A percentile compares a stretch with the other conserved stretches of the same genome.
These are phyloP conservation scores for Aspergillus indologenus DNA, from an alignment of 495 filamentous ascomycete genomes.

Conservation along the genomic window DNA sequence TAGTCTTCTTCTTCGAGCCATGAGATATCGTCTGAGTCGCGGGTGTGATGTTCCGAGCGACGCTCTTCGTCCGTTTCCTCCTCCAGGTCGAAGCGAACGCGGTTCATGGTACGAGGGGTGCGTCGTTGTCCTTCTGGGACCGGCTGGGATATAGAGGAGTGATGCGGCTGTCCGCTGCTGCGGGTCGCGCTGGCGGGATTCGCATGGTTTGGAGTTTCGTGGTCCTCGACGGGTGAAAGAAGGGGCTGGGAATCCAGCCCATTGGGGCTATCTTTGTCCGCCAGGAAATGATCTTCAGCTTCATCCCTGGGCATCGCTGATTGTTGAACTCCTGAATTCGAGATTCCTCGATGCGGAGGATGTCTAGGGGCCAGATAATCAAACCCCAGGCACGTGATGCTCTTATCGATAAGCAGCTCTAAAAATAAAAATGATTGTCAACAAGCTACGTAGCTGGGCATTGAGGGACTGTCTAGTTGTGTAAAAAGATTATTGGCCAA, in stretches of 20 bases:
- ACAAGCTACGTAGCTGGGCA: slow-evolving; percentile 1
- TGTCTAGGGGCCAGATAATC: slow-evolving; percentile 22
- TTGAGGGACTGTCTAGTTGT: too few species aligned
- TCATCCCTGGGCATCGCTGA: slow-evolving; percentile 48
- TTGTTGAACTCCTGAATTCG: slow-evolving; percentile 13
- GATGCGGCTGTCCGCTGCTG: slow-evolving; percentile 26
- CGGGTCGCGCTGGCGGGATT: slow-evolving; percentile 17
- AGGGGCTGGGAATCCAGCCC: slow-evolving; percentile 31
- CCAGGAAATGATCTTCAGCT: slow-evolving; percentile 26
- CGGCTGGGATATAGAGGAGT: slow-evolving; percentile 47
- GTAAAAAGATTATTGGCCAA: too few species aligned
- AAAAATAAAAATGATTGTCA: not conserved
- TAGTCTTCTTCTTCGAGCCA: slow-evolving; percentile 62
- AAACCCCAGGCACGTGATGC: slow-evolving; percentile 17
- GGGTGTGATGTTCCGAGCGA: slow-evolving; percentile 35
- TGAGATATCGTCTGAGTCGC: slow-evolving; percentile 40
- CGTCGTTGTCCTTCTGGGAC: slow-evolving; percentile 45
- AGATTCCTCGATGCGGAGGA: slow-evolving; percentile 9
- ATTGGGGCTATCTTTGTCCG: slow-evolving; percentile 28
- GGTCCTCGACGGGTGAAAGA: slow-evolving; percentile 27
- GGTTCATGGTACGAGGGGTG: slow-evolving; percentile 74
- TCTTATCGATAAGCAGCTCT: slow-evolving; percentile 20
- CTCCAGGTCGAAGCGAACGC: slow-evolving; percentile 85
- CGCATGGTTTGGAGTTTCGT: slow-evolving; percentile 28
- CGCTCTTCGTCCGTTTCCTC: slow-evolving; percentile 32